Percentiles rank a stretch among this genome's conserved stretches.
These are phyloP conservation scores for Straminergon stramineum DNA, from an alignment of 225 moss, liverwort and hornwort species.

Conservation along the genomic window DNA sequence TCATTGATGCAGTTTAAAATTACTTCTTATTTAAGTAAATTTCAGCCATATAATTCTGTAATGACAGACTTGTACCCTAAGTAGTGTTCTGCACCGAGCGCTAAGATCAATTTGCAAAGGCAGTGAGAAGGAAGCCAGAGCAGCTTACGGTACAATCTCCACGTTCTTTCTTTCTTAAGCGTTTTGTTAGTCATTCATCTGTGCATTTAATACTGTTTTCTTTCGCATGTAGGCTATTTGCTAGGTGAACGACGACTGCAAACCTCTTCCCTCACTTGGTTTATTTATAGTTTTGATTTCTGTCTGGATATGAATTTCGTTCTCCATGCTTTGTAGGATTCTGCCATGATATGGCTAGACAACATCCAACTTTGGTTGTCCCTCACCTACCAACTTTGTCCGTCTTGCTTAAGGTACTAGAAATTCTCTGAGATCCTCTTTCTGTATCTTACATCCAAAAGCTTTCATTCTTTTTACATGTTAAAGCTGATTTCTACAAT, in stretches of 20 bases:
- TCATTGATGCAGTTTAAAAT: neutral
- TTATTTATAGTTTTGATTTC: neutral
- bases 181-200: neutral
- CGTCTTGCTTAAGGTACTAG: slow-evolving; percentile 62
- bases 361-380: slow-evolving; percentile 79
- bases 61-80: slow-evolving; percentile 70
- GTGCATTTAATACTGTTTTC: neutral
- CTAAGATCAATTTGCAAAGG: slow-evolving; percentile 71
- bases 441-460: neutral
- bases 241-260: neutral
- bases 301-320: neutral
- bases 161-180: neutral
- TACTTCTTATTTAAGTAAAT: neutral
- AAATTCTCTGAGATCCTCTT: neutral
- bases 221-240: neutral
- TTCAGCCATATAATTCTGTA: slow-evolving; percentile 1
- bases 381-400: slow-evolving; percentile 71
- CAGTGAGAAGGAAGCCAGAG: slow-evolving; percentile 88
- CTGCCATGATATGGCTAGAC: slow-evolving; percentile 82
- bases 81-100: slow-evolving; percentile 62
- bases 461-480: neutral
- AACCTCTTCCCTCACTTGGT: neutral
- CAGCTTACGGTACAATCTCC: slow-evolving; percentile 67
- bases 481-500: neutral
- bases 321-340: slow-evolving; percentile 50